phyloP scores from a whole-genome alignment of 108 stramenopile genomes.

The Pseudonitzschia pungens region DNA sequence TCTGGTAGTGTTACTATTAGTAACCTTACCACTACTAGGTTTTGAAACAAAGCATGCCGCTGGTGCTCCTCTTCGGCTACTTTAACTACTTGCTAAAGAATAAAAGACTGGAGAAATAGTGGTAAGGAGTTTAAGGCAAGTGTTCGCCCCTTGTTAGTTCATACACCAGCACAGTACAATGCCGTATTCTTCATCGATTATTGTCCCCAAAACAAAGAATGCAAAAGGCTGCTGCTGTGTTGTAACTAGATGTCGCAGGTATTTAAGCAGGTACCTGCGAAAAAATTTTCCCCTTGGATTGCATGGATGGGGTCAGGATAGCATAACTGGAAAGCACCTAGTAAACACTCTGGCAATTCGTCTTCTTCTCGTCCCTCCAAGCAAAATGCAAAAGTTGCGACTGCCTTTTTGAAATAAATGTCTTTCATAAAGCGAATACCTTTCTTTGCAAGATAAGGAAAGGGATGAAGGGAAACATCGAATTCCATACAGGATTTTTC shows the following conservation, averaged over 20 bases:
- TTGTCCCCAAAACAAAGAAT: no score
- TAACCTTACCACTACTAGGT: no score
- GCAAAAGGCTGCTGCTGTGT: background rate
- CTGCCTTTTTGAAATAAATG: slow-evolving; percentile 59
- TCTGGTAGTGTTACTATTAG: no score
- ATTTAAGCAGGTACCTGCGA: slow-evolving; percentile 45
- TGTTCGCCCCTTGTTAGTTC: no score
- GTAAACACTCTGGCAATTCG: slow-evolving; percentile 78
- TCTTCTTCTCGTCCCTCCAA: slow-evolving; percentile 80
- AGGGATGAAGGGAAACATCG: slow-evolving; percentile 78
- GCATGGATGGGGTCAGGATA: slow-evolving; percentile 65
- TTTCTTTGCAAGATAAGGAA: slow-evolving; percentile 81
- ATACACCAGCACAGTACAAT: no score
- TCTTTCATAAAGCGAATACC: slow-evolving; percentile 77
- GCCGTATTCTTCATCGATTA: no score
- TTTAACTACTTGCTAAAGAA: no score
- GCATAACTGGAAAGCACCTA: slow-evolving; percentile 68
- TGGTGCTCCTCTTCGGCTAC: no score
- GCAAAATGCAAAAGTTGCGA: slow-evolving; percentile 73
- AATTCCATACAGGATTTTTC: slow-evolving; percentile 75
- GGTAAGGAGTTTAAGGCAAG: no score
- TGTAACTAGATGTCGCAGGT: background rate
- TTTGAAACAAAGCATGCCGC: no score
- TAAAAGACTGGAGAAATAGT: no score
- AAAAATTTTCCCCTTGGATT: slow-evolving; percentile 63